Evolutionary conservation across 129 eudicot species (phyloP).

Genomic region (Deinandra increscens): DNA sequence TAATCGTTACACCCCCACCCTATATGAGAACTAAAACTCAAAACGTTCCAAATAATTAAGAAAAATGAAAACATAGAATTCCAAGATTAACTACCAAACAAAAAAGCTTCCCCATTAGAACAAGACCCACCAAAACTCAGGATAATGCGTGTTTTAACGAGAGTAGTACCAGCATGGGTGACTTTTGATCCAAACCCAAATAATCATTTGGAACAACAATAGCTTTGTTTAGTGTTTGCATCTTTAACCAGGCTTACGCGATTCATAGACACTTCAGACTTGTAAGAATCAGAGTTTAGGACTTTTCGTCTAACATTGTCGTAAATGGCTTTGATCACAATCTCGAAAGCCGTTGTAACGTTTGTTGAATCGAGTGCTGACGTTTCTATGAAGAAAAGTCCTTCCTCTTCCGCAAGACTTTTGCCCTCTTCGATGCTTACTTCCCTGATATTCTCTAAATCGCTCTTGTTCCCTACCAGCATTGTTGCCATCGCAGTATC

Average conservation of each 20-base stretch:
- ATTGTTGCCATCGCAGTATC: conserved; percentile 74
- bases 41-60: conserved; percentile 1
- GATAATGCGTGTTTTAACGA: background rate
- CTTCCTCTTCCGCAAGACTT: conserved; percentile 76
- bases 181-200: conserved; percentile 17
- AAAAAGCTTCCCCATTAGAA: conserved; percentile 1
- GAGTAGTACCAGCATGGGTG: background rate
- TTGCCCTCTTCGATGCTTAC: conserved; percentile 74
- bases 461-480: conserved; percentile 88
- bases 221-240: conserved; percentile 44
- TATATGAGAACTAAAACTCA: background rate
- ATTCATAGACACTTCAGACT: conserved; percentile 65
- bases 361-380: conserved; percentile 80
- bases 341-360: conserved; percentile 73
- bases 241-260: conserved; percentile 60
- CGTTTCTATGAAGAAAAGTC: conserved; percentile 86
- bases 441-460: conserved; percentile 68
- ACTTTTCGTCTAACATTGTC: conserved; percentile 65
- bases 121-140: background rate
- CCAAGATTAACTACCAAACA: conserved; percentile 11
- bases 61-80: conserved; percentile 17
- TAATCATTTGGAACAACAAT: conserved; percentile 59
- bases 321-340: conserved; percentile 68
- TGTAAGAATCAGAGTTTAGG: conserved; percentile 74
- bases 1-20: background rate